These are phyloP conservation scores for Pichia eremophila DNA, from an alignment of 805 yeast species.

Conservation along the genomic window DNA sequence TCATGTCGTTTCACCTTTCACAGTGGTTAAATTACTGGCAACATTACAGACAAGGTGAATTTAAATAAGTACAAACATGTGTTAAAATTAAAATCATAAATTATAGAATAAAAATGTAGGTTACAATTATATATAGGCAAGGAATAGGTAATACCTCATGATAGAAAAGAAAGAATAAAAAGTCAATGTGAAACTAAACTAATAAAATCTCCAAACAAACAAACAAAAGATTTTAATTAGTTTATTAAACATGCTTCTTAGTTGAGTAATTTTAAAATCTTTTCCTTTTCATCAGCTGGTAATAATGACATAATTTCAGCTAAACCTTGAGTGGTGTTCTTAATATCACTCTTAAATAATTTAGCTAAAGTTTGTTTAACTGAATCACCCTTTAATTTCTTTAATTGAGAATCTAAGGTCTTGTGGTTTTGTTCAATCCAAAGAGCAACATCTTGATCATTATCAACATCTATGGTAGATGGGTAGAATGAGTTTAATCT, in stretches of 20 bases:
- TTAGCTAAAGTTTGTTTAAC: conserved; percentile 57
- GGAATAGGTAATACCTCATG: background rate
- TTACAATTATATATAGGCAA: background rate
- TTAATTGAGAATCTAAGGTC: conserved; percentile 49
- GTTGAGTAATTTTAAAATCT: conserved; percentile 25
- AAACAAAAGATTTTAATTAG: conserved; percentile 8
- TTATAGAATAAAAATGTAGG: background rate
- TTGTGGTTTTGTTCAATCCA: conserved; percentile 80
- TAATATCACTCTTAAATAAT: conserved; percentile 44
- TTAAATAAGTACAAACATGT: background rate
- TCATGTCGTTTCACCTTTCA: too few species aligned
- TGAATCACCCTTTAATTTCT: conserved; percentile 55
- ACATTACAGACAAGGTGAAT: too few species aligned
- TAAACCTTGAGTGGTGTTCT: conserved; percentile 45
- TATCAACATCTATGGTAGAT: conserved; percentile 51
- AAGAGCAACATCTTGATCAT: conserved; percentile 69
- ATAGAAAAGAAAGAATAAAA: background rate
- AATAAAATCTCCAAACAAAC: conserved; percentile 2
- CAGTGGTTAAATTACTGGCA: too few species aligned
- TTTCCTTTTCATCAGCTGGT: conserved; percentile 46
- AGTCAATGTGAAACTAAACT: background rate
- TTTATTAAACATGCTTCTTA: conserved; percentile 5
- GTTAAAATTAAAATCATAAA: background rate
- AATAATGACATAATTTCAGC: conserved; percentile 44
- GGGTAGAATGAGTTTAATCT: conserved; percentile 86